Evolutionary conservation across 108 stramenopile genomes (phyloP).

Genomic region (Nannochloropsis gaditana): DNA sequence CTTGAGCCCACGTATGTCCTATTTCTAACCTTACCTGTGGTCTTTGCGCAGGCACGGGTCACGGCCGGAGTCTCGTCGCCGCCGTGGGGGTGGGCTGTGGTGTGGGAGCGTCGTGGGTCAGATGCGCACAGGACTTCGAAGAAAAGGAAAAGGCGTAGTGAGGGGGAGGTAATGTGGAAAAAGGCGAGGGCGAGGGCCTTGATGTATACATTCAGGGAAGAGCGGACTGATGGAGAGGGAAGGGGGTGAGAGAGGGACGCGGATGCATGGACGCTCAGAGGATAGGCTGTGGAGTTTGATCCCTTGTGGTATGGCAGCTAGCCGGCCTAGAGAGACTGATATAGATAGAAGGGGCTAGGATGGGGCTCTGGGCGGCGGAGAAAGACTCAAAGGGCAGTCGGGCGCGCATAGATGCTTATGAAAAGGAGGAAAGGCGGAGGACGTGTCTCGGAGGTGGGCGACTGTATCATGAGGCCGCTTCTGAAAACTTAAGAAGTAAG

Average conservation of each 20-base stretch:
- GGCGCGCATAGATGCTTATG: too few species aligned
- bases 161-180: background rate
- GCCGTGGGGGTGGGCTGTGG: background rate
- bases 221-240: background rate
- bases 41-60: slow-evolving; percentile 1
- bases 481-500: too few species aligned
- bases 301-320: too few species aligned
- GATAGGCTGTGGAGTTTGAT: too few species aligned
- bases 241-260: background rate
- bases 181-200: background rate
- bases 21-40: background rate
- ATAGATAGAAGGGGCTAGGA: background rate
- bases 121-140: background rate
- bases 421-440: background rate
- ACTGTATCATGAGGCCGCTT: too few species aligned
- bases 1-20: background rate
- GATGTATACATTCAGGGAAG: background rate
- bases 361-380: background rate
- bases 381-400: background rate
- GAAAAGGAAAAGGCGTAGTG: background rate
- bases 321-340: background rate
- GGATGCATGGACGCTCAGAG: too few species aligned
- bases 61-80: background rate
- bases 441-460: too few species aligned
- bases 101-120: background rate